Evolutionary conservation across 2,329 filamentous ascomycete genomes (phyloP).

Genomic region (Orbilia blumenaviensis): DNA sequence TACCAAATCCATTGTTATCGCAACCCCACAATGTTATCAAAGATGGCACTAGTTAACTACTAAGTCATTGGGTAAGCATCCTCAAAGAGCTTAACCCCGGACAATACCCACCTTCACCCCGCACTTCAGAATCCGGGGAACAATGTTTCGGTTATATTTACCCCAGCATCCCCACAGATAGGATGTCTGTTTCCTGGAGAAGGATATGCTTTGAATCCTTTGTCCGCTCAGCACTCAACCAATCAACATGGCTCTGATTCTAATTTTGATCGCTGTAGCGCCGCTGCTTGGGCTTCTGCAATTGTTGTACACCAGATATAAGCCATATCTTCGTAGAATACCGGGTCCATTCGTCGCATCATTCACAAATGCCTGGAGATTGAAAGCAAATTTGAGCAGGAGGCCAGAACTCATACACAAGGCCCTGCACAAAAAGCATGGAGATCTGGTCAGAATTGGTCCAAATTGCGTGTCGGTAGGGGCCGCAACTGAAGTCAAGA

Average conservation of each 20-base stretch:
- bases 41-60: no score
- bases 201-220: neutral
- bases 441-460: conserved; percentile 72
- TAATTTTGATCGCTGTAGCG: neutral
- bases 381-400: conserved; percentile 72
- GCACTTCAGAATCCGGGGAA: conserved; percentile 1
- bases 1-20: no score
- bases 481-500: conserved; percentile 29
- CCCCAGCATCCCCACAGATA: neutral
- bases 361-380: conserved; percentile 77
- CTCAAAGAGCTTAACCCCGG: neutral
- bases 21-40: no score
- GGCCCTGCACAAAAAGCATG: conserved; percentile 74
- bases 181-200: neutral
- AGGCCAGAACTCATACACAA: conserved; percentile 75
- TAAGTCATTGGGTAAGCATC: neutral
- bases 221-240: neutral
- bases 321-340: conserved; percentile 59
- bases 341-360: conserved; percentile 76
- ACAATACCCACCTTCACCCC: conserved; percentile 39
- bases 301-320: conserved; percentile 33
- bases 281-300: conserved; percentile 13
- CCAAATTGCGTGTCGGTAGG: conserved; percentile 39
- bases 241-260: conserved; percentile 18
- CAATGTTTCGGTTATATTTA: conserved; percentile 20